Base-by-base conservation (phyloP, 73 alveolate genomes). In the Loxodes magnus region DNA sequence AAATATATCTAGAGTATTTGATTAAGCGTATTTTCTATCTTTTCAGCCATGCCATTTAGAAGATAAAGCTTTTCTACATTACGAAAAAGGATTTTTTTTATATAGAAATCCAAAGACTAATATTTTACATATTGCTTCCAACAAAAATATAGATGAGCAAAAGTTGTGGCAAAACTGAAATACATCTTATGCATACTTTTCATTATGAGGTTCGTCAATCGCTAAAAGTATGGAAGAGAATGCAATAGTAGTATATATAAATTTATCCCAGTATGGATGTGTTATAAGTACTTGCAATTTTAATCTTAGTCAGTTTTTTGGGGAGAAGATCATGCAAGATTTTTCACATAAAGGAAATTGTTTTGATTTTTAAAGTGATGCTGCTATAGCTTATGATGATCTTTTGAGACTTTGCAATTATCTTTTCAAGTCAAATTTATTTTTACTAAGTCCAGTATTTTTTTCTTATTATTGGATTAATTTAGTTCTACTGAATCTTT, bases 71-170 rank as follows among this genome's bases (percentile, higher is more conserved):
- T n/a, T n/a, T n/a, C n/a, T n/a, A n/a, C n/a, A n/a, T n/a, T n/a
- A n/a, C n/a, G n/a, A n/a, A n/a, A n/a, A n/a, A n/a, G n/a, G n/a
- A n/a, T n/a, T n/a, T n/a, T n/a, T n/a, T n/a, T n/a, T n/a, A n/a
- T n/a, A n/a, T n/a, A n/a, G n/a, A n/a, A 68, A 68, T 3, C 83
- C 83, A 54, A 46, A 37, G 3, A 67, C 81, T 1, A 62, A 23
- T 20, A 70, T 50, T 36, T 62, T 62, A 33, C 58, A 20, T 14
- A 56, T 22, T 62, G 61, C 43, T 48, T 68, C 76, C 2, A 46
- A 9, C 10, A 71, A 37, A 54, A 27, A 70, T 2, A 70, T 19
- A 14, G 39, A 53, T 10, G 52, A 65, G 35, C 73, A 59, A 21
- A 73, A 39, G n/a, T n/a, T n/a, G n/a, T n/a, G n/a, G n/a, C n/a